Conservation (phyloP, 164 flowering plant species). For the Platanus orientalis region DNA sequence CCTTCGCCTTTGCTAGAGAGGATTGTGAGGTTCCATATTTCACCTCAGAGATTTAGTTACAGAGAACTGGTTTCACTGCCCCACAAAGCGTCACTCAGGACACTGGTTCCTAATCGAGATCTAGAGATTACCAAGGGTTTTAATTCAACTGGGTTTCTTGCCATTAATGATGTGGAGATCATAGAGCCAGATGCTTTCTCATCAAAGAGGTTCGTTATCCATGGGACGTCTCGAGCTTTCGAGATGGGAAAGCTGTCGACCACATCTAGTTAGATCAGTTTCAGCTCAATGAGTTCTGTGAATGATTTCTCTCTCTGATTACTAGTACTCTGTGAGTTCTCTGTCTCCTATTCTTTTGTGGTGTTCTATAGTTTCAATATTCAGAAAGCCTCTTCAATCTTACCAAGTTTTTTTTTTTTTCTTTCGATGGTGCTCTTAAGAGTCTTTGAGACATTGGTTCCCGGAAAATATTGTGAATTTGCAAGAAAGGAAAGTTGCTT, state of each 20-base stretch:
- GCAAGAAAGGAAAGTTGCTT: too few relatives aligned
- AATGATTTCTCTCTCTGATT: too few relatives aligned
- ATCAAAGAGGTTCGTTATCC: conserved; percentile 38
- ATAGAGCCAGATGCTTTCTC: conserved; percentile 35
- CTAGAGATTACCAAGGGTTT: conserved; percentile 21
- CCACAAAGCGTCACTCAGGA: conserved; percentile 25
- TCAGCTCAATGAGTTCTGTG: background rate
- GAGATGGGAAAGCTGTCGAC: conserved; percentile 24
- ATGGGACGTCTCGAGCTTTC: conserved; percentile 53
- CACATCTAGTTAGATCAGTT: conserved; percentile 10
- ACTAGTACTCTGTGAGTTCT: too few relatives aligned
- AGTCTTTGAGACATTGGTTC: too few relatives aligned
- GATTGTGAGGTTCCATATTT: conserved; percentile 49
- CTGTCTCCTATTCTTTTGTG: too few relatives aligned
- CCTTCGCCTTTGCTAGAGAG: conserved; percentile 37
- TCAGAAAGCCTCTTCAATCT: too few relatives aligned
- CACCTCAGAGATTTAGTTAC: conserved; percentile 35
- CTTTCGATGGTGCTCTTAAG: too few relatives aligned
- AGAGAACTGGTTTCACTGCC: conserved; percentile 32
- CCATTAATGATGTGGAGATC: conserved; percentile 41
- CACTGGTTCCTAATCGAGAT: conserved; percentile 29
- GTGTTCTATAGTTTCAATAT: too few relatives aligned
- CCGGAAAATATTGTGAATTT: too few relatives aligned
- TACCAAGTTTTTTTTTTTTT: too few relatives aligned
- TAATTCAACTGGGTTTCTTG: conserved; percentile 13